Conservation (phyloP, 495 filamentous ascomycete genomes). For the Durotheca rogersii region DNA sequence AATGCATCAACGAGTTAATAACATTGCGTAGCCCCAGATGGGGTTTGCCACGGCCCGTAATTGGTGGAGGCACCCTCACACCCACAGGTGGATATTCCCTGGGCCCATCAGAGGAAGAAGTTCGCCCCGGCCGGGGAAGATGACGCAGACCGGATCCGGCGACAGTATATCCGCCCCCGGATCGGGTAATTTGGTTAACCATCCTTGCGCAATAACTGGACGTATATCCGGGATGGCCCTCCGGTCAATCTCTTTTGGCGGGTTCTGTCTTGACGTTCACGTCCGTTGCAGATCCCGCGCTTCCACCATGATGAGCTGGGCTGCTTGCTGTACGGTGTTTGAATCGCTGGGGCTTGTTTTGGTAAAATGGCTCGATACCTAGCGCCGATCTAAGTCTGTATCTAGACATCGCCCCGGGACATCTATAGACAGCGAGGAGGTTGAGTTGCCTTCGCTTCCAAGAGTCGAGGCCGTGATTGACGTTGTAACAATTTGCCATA, state of each 20-base stretch:
- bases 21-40: constrained; percentile 15
- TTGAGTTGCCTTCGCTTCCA: constrained; percentile 12
- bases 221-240: constrained; percentile 16
- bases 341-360: constrained; percentile 19
- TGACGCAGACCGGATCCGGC: too few relatives aligned
- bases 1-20: neutral
- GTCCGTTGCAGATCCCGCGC: constrained; percentile 14
- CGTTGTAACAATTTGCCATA: constrained; percentile 20
- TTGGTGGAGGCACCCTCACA: constrained; percentile 12
- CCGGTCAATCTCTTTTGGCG: too few relatives aligned
- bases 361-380: constrained; percentile 9
- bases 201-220: constrained; percentile 14
- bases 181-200: constrained; percentile 5
- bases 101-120: constrained; percentile 22
- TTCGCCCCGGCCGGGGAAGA: constrained; percentile 15
- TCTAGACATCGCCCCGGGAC: constrained; percentile 8
- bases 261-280: constrained; percentile 15
- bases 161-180: constrained; percentile 14
- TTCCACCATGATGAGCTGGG: constrained; percentile 11
- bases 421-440: constrained; percentile 13
- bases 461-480: constrained; percentile 24
- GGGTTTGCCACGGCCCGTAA: constrained; percentile 16
- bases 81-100: constrained; percentile 16
- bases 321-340: constrained; percentile 7
- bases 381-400: constrained; percentile 18